Percentiles rank a stretch among this genome's conserved stretches.
Evolutionary conservation across 139 green algal species (phyloP).

Genomic region (Coelastrella sp.): DNA sequence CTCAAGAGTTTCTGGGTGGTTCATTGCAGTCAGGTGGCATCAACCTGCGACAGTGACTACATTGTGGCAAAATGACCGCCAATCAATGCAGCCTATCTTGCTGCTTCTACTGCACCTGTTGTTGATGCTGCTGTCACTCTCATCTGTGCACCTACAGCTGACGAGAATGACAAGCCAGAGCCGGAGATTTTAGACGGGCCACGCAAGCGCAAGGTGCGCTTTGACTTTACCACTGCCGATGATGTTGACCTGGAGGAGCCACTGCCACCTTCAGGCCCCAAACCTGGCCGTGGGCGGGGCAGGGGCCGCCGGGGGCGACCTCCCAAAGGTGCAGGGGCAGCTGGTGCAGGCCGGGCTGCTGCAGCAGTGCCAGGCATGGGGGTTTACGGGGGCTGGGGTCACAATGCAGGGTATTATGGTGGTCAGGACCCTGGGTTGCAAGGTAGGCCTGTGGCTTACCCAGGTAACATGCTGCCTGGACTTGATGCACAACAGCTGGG

Average conservation of each 20-base stretch:
- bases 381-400: background rate
- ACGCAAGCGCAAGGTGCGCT: slow-evolving; percentile 13
- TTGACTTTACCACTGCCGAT: slow-evolving; percentile 13
- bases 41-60: too few relatives aligned
- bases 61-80: background rate
- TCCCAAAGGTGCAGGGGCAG: background rate
- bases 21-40: too few relatives aligned
- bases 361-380: slow-evolving; percentile 4
- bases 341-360: background rate
- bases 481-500: slow-evolving; percentile 6
- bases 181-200: slow-evolving; percentile 23
- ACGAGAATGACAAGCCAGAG: background rate
- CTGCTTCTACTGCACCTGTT: background rate
- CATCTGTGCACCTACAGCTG: background rate
- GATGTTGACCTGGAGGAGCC: slow-evolving; percentile 1
- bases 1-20: too few relatives aligned
- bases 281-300: background rate
- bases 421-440: background rate
- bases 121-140: background rate
- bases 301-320: background rate
- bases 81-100: background rate
- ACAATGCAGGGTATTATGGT: background rate
- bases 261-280: background rate
- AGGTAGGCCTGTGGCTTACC: background rate
- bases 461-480: background rate